Base-by-base conservation (phyloP, 2,329 filamentous ascomycete genomes). In the Sarocladium brachiariae region DNA sequence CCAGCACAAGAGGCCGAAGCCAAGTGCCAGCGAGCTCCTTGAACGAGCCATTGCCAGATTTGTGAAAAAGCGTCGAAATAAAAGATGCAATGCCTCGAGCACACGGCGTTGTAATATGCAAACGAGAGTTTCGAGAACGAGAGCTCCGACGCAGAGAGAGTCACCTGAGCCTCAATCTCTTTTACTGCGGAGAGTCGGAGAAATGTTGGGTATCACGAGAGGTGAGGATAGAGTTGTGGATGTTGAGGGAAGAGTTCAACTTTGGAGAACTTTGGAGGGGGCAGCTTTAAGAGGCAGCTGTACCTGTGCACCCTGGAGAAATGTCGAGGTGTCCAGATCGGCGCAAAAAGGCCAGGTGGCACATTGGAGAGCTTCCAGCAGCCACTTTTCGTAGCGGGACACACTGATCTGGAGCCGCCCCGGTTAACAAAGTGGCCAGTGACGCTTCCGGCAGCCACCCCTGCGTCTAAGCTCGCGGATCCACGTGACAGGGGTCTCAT, bases 1-100 rank as follows among this genome's bases (percentile, higher is more conserved):
- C 77, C 96, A 96, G 75, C 91, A 85, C 71, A 96, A 76, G 68
- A 93, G 74, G 81, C 89, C 90, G 79, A 96, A 77, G 84, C 85
- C 76, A 76, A 91, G 68, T 78, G 83, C 78, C 80, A 86, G 76
- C 73, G 81, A 77, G 75, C 80, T 77, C 76, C 79, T 73, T 66
- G 82, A 84, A 64, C 71, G 70, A 71, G 74, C 72, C 75, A 78
- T 78, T 59, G 62, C 47, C 35, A 41, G 25, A 38, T 49, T 49
- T 51, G 48, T 56, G 45, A 21, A 56, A 51, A 52, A 45, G 45
- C 55, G 59, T 54, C 52, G 51, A 52, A 53, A 43, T 52, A 49
- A 53, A 54, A 54, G 53, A 56, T 45, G 39, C 39, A 14, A 33
- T 47, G 43, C 43, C n/a, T 47, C 43, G 33, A 47, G 43, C 43